Evolutionary conservation across 306 rosid species (phyloP).

Genomic region (Astragalus glycyphyllos): DNA sequence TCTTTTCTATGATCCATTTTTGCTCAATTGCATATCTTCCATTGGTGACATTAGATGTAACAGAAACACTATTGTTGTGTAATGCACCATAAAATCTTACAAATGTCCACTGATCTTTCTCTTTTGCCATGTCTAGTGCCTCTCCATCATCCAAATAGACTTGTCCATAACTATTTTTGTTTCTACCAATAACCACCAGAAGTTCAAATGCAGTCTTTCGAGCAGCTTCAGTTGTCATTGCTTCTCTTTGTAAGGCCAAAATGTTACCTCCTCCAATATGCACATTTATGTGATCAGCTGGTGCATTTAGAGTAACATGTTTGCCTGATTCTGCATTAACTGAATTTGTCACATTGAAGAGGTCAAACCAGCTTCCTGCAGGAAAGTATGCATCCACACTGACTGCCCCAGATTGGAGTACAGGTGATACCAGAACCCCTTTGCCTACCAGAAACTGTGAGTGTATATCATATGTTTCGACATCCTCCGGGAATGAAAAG

Average conservation of each 20-base stretch:
- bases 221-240: conserved; percentile 56
- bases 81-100: conserved; percentile 53
- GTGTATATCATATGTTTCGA: conserved; percentile 60
- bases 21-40: conserved; percentile 64
- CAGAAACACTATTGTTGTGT: conserved; percentile 24
- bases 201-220: conserved; percentile 68
- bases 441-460: conserved; percentile 82
- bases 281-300: conserved; percentile 75
- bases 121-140: conserved; percentile 57
- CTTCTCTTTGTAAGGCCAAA: conserved; percentile 79
- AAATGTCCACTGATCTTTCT: conserved; percentile 66
- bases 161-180: conserved; percentile 57
- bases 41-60: conserved; percentile 64
- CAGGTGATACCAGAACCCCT: conserved; percentile 85
- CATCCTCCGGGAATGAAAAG: conserved; percentile 90
- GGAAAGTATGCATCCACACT: conserved; percentile 84
- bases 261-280: conserved; percentile 81
- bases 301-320: conserved; percentile 64
- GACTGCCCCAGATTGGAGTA: conserved; percentile 55
- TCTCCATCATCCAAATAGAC: conserved; percentile 86
- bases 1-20: conserved; percentile 63
- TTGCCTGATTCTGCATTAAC: conserved; percentile 59
- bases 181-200: conserved; percentile 56
- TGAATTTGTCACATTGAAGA: conserved; percentile 68
- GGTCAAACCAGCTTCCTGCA: conserved; percentile 85